Base-by-base conservation (phyloP, 169 alveolate genomes). In the Toxoplasma gondii region DNA sequence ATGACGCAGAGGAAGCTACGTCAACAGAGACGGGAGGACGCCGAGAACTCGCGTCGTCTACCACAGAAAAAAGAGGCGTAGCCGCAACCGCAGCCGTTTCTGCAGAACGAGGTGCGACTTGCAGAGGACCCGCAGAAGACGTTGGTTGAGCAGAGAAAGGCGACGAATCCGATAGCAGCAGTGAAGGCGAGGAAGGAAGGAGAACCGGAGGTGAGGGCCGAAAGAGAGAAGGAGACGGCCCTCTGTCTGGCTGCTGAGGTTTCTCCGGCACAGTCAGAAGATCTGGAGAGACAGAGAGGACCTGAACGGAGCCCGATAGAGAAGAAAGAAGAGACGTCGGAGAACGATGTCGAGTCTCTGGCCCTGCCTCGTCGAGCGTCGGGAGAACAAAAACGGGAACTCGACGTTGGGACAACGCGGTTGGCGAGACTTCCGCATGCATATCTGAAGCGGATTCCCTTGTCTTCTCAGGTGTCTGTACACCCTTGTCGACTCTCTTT, bases 381-480 rank as follows among this genome's bases (percentile, higher is more conserved):
- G 45, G 45, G 2, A 78, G 39, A n/a, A 38, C 86, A 1, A 38
- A 0, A n/a, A 38, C 24, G 43, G 45, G 86, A 31, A 38, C 29
- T 64, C 27, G 17, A 1, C 45, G 49, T n/a, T 78, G 49, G 12
- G 10, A 7, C 2, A 45, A 38, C 45, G 86, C 39, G 39, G 45
- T 17, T n/a, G 49, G 44, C 9, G 39, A 36, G 2, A 17, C 19
- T 41, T 45, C n/a, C 44, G 4, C 86, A 19, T 36, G n/a, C 86
- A 31, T 10, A 4, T 78, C 86, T 41, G n/a, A 17, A n/a, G 78
- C 27, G n/a, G 29, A 1, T 45, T 78, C 31, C 24, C n/a, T 19
- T 1, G 2, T 78, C 86, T 78, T 78, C 86, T 78, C 86, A 19
- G 86, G 86, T n/a, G 86, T n/a, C 24, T 38, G 86, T 31, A 78